Evolutionary conservation across 257 asterid species (phyloP).

Genomic region (Plantago major): DNA sequence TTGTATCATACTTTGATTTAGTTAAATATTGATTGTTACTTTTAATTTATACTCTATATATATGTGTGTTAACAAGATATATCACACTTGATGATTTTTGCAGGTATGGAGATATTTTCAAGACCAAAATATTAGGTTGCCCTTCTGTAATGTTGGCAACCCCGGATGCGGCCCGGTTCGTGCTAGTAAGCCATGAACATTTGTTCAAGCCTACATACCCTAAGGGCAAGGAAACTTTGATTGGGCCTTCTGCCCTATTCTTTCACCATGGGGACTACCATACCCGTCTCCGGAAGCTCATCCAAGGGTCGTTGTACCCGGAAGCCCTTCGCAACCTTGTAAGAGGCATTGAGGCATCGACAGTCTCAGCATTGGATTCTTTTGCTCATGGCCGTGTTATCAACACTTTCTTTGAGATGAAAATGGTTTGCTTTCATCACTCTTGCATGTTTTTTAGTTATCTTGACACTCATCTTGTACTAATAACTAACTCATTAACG

Average conservation of each 20-base stretch:
- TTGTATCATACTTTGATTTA: no score
- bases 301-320: conserved; percentile 49
- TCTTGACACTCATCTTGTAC: no score
- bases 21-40: neutral
- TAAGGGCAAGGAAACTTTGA: conserved; percentile 59
- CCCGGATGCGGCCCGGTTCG: conserved; percentile 89
- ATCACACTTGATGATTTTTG: neutral
- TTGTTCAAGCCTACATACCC: conserved; percentile 95
- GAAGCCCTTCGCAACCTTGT: conserved; percentile 50
- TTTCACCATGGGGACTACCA: conserved; percentile 80
- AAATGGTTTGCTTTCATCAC: conserved; percentile 40
- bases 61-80: no score
- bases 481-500: no score
- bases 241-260: conserved; percentile 78
- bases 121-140: conserved; percentile 69
- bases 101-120: conserved; percentile 87
- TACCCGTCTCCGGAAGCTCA: conserved; percentile 63
- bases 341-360: conserved; percentile 34
- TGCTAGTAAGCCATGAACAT: conserved; percentile 50
- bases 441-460: neutral
- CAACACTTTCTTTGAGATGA: conserved; percentile 61
- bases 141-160: conserved; percentile 86
- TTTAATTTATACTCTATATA: no score
- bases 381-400: conserved; percentile 40
- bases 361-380: conserved; percentile 47